Evolutionary conservation across 2,329 filamentous ascomycete genomes (phyloP).

Genomic region (Arthrobotrys conoides): DNA sequence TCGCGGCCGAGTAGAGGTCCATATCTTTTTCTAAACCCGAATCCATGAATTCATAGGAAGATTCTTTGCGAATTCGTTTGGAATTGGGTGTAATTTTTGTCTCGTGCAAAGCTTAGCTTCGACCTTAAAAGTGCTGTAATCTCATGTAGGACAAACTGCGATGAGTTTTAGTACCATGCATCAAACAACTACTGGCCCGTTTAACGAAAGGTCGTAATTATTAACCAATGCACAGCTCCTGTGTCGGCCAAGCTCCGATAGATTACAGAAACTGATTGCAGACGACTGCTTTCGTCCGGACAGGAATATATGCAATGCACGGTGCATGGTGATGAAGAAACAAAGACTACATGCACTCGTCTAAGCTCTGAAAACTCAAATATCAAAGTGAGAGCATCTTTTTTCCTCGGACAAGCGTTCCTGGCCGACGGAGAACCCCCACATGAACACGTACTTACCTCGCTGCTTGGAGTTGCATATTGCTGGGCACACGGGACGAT

Average conservation of each 20-base stretch:
- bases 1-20: neutral
- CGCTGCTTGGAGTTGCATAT: slow-evolving; percentile 26
- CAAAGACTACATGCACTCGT: slow-evolving; percentile 10
- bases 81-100: neutral
- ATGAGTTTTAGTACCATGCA: slow-evolving; percentile 31
- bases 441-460: slow-evolving; percentile 42
- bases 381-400: slow-evolving; percentile 2
- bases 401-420: slow-evolving; percentile 23
- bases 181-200: neutral
- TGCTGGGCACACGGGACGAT: slow-evolving; percentile 35
- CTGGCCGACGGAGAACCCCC: slow-evolving; percentile 37
- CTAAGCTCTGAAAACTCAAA: slow-evolving; percentile 2
- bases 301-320: slow-evolving; percentile 24
- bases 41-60: no score
- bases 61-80: neutral
- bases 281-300: slow-evolving; percentile 44
- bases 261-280: neutral
- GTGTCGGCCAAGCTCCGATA: slow-evolving; percentile 44
- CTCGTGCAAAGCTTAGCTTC: no score
- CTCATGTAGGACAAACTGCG: slow-evolving; percentile 36
- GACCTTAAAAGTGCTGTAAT: neutral
- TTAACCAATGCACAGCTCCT: neutral
- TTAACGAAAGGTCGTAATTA: neutral
- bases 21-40: neutral
- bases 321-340: slow-evolving; percentile 6